These are phyloP conservation scores for Xylaria arbuscula DNA, from an alignment of 2,329 filamentous ascomycete genomes.

Conservation along the genomic window DNA sequence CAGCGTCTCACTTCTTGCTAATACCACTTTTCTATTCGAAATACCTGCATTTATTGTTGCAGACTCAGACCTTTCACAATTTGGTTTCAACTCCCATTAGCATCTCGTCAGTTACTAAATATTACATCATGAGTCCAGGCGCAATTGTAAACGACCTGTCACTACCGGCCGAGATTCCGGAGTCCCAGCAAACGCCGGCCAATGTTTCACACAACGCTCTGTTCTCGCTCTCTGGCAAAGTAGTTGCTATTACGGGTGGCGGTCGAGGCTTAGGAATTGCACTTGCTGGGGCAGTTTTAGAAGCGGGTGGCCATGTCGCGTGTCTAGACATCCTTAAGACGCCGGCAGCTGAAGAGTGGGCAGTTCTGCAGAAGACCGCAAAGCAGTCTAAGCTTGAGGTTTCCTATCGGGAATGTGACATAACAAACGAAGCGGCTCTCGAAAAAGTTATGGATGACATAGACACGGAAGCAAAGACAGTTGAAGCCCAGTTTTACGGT, in stretches of 20 bases:
- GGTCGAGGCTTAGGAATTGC: conserved; percentile 1
- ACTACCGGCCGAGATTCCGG: neutral
- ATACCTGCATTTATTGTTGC: neutral
- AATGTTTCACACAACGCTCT: neutral
- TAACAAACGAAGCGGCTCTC: neutral
- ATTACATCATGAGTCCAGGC: neutral
- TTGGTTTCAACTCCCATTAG: too few species aligned
- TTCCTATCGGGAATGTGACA: neutral
- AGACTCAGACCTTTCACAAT: neutral
- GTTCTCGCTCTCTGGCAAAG: neutral
- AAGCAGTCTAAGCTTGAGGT: neutral
- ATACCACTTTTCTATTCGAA: neutral
- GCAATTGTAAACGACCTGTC: conserved; percentile 1
- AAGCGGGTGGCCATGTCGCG: neutral
- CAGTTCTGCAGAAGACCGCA: neutral
- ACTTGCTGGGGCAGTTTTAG: neutral
- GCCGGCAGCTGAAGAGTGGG: neutral
- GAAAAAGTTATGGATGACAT: neutral
- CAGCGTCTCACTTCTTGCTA: neutral
- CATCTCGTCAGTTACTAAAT: neutral
- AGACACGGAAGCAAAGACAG: neutral
- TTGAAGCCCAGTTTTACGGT: neutral
- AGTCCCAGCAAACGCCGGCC: neutral
- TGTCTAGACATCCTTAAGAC: conserved; percentile 1
- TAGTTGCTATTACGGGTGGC: neutral